Conservation (phyloP, 2,329 filamentous ascomycete genomes). For the Venturia pyrina region DNA sequence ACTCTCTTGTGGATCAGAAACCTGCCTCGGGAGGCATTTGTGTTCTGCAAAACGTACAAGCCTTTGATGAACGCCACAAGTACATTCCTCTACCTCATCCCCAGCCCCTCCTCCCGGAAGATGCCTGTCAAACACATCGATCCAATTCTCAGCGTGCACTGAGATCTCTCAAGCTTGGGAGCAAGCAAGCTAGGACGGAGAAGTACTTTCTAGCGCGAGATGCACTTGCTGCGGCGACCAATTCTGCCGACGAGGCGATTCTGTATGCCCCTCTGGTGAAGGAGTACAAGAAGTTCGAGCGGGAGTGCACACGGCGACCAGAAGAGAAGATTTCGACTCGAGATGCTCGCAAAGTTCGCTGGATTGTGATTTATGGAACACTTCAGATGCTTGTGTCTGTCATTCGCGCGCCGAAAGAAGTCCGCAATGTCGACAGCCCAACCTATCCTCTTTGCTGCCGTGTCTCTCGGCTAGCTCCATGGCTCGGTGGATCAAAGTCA, state of each 20-base stretch:
- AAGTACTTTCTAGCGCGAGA: slow-evolving; percentile 41
- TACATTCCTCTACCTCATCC: slow-evolving; percentile 53
- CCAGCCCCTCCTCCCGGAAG: slow-evolving; percentile 55
- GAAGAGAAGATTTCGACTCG: slow-evolving; percentile 50
- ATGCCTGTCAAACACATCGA: slow-evolving; percentile 16
- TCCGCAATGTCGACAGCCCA: slow-evolving; percentile 45
- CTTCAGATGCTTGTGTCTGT: slow-evolving; percentile 63
- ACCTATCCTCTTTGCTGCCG: slow-evolving; percentile 50
- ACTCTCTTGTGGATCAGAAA: slow-evolving; percentile 40
- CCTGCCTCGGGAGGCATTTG: slow-evolving; percentile 58
- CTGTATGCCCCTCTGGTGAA: slow-evolving; percentile 46
- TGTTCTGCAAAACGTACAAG: slow-evolving; percentile 55
- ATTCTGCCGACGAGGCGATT: slow-evolving; percentile 27
- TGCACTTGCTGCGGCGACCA: slow-evolving; percentile 42
- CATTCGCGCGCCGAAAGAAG: slow-evolving; percentile 50
- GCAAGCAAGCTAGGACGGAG: slow-evolving; percentile 17
- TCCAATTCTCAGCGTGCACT: slow-evolving; percentile 25
- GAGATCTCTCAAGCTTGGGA: slow-evolving; percentile 25
- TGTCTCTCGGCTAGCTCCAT: slow-evolving; percentile 30
- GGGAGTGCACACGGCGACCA: slow-evolving; percentile 37
- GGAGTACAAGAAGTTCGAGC: slow-evolving; percentile 62
- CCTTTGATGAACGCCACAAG: slow-evolving; percentile 53
- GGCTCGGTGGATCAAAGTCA: slow-evolving; percentile 16
- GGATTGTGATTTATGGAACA: slow-evolving; percentile 65
- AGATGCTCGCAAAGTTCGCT: slow-evolving; percentile 67